Evolutionary conservation across 345 rosid genomes (phyloP), one percentile per base, ranked within the genome.

Genomic region (Gossypium herbaceum): DNA sequence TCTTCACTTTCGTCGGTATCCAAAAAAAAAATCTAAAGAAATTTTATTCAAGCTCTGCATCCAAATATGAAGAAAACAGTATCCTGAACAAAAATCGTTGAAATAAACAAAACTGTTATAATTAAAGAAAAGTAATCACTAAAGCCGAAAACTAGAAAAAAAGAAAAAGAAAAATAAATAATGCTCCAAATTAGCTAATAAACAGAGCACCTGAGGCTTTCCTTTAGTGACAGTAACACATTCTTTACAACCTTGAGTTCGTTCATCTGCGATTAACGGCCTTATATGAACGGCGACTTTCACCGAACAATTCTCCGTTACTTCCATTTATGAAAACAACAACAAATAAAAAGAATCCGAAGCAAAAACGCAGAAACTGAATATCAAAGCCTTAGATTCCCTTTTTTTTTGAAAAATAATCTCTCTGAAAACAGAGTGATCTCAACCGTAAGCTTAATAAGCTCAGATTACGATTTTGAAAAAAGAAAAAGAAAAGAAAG

Each of bases 241-340:
- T 82, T 90, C 97, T 69, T 82, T 84, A 74, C 94, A 92, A 9
- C 97, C 92, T 71, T 87, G 97, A 81, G 79, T 63, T 10, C 87
- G 82, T 66, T 92, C 97, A 27, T 92, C 94, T 67, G 79, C 90
- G 76, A 92, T 88, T 79, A 92, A 84, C 2, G 97, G 97, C 58
- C 97, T 90, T 16, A 92, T 70, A 24, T 92, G 89, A 67, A 92
- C 88, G 10, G 97, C 89, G 15, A 92, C 97, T 82, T 92, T 90
- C 1, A 92, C 97, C 72, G 81, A 84, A 22, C 94, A 92, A 73
- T 76, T 84, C 80, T 87, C 89, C 4, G 83, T 54, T 2, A 85
- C 71, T 65, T 82, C 84, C 84, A 82, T 79, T 45, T 22, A 22
- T 9, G 59, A 77, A 13, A 12, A 75, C 24, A 22, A 11, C 27